Conservation (phyloP, 2,329 filamentous ascomycete genomes). For the Arthrobotrys megalospora region DNA sequence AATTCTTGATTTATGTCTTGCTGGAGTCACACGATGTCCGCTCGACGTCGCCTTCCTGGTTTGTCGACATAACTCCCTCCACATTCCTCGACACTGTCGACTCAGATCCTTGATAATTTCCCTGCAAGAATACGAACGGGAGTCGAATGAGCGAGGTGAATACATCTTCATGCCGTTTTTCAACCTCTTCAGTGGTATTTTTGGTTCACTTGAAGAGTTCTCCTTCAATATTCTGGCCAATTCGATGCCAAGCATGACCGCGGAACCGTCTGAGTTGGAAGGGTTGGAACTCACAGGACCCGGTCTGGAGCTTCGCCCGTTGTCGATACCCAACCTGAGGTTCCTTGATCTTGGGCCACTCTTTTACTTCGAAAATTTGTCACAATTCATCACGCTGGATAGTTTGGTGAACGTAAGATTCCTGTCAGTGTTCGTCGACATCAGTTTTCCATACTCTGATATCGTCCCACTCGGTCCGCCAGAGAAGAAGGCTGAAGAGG, state of each 20-base stretch:
- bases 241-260: background rate
- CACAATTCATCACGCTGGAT: background rate
- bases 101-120: background rate
- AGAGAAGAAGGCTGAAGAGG: background rate
- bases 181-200: background rate
- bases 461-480: background rate
- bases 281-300: background rate
- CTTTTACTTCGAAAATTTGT: background rate
- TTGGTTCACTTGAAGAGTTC: background rate
- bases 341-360: background rate
- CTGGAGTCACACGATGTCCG: background rate
- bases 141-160: background rate
- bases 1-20: background rate
- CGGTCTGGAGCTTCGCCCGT: background rate
- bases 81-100: background rate
- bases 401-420: background rate
- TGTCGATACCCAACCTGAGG: background rate
- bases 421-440: background rate
- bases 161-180: slow-evolving; percentile 5
- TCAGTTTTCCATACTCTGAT: background rate
- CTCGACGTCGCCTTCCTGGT: background rate
- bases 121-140: background rate
- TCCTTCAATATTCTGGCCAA: background rate
- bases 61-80: background rate
- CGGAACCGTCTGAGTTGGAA: background rate